These are phyloP conservation scores for Leccinum broughii DNA, from an alignment of 768 basidiomycete species.

Conservation along the genomic window DNA sequence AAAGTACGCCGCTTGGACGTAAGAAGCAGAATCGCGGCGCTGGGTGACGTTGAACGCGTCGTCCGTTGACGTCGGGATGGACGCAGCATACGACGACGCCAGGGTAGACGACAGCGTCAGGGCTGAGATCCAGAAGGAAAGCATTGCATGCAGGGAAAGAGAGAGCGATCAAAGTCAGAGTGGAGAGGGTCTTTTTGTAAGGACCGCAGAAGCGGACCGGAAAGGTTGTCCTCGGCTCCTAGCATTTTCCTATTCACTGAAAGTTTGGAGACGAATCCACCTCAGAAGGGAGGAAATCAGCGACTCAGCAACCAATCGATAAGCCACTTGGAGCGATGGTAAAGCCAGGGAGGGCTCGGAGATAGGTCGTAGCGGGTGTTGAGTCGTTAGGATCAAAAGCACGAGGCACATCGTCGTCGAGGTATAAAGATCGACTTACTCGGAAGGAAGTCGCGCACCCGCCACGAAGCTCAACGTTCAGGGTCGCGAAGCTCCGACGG, in stretches of 20 bases:
- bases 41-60: slow-evolving; percentile 5
- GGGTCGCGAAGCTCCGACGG: slow-evolving; percentile 5
- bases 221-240: slow-evolving; percentile 17
- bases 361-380: slow-evolving; percentile 6
- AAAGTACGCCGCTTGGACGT: slow-evolving; percentile 38
- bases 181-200: slow-evolving; percentile 18
- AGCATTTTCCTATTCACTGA: slow-evolving; percentile 8
- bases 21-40: slow-evolving; percentile 18
- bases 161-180: neutral
- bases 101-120: slow-evolving; percentile 14
- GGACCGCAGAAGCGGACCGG: slow-evolving; percentile 10
- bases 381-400: slow-evolving; percentile 8
- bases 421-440: slow-evolving; percentile 18
- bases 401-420: neutral
- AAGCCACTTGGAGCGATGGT: slow-evolving; percentile 8
- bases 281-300: slow-evolving; percentile 10
- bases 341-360: slow-evolving; percentile 12
- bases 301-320: slow-evolving; percentile 4
- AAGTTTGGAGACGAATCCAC: slow-evolving; percentile 14
- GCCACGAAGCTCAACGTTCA: slow-evolving; percentile 14
- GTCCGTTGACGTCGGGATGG: slow-evolving; percentile 8
- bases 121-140: slow-evolving; percentile 2
- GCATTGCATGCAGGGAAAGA: slow-evolving; percentile 1
- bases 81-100: slow-evolving; percentile 12
- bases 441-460: neutral